A percentile compares a stretch with the other conserved stretches of the same genome.
These are phyloP conservation scores for Avena eriantha DNA, from an alignment of 176 grass and related monocot species.

Conservation along the genomic window DNA sequence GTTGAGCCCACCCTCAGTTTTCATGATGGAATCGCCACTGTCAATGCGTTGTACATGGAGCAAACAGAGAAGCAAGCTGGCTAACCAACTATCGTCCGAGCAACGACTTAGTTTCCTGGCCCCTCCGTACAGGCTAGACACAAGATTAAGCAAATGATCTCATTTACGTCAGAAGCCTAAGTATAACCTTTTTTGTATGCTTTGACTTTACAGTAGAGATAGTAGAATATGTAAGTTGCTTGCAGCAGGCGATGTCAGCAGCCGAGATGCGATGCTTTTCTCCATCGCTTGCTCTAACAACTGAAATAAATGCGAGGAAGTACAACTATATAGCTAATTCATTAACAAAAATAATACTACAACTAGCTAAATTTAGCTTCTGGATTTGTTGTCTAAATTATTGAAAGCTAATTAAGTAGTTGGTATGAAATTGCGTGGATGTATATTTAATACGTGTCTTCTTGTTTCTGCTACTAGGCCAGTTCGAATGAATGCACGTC, in stretches of 20 bases:
- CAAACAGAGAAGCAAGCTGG: too few species aligned
- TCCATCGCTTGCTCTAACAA: not conserved
- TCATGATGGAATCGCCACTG: too few species aligned
- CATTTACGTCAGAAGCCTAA: not conserved
- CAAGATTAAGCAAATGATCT: too few species aligned
- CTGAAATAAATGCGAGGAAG: conserved; percentile 1
- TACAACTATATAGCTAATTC: not conserved
- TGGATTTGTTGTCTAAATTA: not conserved
- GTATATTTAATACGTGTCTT: not conserved
- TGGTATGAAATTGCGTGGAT: not conserved
- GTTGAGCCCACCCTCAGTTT: too few species aligned
- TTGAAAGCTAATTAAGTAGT: conserved; percentile 10
- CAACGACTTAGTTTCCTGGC: too few species aligned
- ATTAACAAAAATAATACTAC: too few species aligned
- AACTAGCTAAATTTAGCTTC: conserved; percentile 7
- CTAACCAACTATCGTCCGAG: too few species aligned
- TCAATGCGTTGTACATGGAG: too few species aligned
- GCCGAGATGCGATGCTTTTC: not conserved
- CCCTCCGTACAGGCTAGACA: too few species aligned
- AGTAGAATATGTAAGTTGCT: not conserved
- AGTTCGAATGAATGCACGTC: not conserved
- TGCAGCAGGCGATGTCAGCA: conserved; percentile 24
- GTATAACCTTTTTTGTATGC: not conserved
- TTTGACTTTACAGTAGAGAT: conserved; percentile 27
- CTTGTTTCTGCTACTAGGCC: not conserved